Evolutionary conservation across 805 yeast genomes (phyloP).

Genomic region (Tetrapisispora iriomotensis): DNA sequence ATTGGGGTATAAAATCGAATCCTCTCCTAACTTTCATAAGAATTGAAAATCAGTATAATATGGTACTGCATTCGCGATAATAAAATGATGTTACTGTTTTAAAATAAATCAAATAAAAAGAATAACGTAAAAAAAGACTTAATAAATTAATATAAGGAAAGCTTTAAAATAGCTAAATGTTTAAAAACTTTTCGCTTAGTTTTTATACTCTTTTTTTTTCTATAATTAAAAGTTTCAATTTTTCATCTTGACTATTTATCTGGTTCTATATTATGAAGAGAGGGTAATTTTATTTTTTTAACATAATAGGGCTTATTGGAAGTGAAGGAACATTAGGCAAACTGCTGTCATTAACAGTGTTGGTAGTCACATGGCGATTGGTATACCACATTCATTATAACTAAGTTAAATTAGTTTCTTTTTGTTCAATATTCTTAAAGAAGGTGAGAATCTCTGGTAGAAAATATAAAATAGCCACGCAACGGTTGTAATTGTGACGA

Average conservation of each 20-base stretch:
- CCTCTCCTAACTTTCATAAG: constrained; percentile 10
- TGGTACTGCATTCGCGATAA: constrained; percentile 16
- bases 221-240: too few relatives aligned
- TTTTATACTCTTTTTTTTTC: too few relatives aligned
- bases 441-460: constrained; percentile 27
- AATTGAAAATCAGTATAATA: constrained; percentile 5
- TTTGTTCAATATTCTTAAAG: background rate
- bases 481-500: constrained; percentile 34
- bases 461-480: constrained; percentile 28
- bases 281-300: too few relatives aligned
- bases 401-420: background rate
- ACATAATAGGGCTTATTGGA: too few relatives aligned
- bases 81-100: constrained; percentile 24
- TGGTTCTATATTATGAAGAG: too few relatives aligned
- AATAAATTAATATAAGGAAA: background rate
- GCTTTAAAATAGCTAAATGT: too few relatives aligned
- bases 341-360: too few relatives aligned
- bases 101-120: background rate
- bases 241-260: too few relatives aligned
- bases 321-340: too few relatives aligned
- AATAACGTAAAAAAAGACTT: background rate
- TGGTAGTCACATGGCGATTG: background rate
- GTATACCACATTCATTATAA: background rate
- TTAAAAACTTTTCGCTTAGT: background rate
- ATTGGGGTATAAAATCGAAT: constrained; percentile 8